A percentile compares a stretch with the other conserved stretches of the same genome.
Evolutionary conservation across 176 grass and related monocot genomes (phyloP).

Genomic region (Bolboschoenus planiculmis): DNA sequence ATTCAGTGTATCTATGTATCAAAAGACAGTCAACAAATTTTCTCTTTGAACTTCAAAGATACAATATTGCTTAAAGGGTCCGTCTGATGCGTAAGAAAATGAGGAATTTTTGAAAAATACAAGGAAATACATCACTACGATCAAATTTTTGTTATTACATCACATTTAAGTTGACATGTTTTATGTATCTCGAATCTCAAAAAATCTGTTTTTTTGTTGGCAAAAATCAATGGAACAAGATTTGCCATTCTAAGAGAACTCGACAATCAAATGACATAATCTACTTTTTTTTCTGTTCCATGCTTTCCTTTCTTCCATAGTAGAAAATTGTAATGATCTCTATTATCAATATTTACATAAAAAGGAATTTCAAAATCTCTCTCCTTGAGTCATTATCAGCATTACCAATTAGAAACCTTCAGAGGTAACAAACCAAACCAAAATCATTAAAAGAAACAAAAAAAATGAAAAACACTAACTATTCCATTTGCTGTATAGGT

Average conservation of each 20-base stretch:
- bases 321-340: not conserved
- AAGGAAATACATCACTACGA: not conserved
- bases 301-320: not conserved
- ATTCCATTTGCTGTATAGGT: slow-evolving; percentile 18
- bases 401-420: not conserved
- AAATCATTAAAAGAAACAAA: not conserved
- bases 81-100: too few species aligned
- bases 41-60: not conserved
- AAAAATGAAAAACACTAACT: not conserved
- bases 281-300: not conserved
- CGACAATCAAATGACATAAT: not conserved
- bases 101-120: not conserved
- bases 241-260: not conserved
- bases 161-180: not conserved
- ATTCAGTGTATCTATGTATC: not conserved
- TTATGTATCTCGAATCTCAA: not conserved
- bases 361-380: not conserved
- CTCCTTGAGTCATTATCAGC: not conserved
- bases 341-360: not conserved
- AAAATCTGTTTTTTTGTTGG: not conserved
- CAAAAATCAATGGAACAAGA: not conserved
- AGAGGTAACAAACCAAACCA: too few species aligned
- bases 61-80: not conserved
- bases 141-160: not conserved
- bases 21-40: not conserved